Evolutionary conservation across 2,329 filamentous ascomycete species (phyloP).

Genomic region (Lachnellula subtilissima): DNA sequence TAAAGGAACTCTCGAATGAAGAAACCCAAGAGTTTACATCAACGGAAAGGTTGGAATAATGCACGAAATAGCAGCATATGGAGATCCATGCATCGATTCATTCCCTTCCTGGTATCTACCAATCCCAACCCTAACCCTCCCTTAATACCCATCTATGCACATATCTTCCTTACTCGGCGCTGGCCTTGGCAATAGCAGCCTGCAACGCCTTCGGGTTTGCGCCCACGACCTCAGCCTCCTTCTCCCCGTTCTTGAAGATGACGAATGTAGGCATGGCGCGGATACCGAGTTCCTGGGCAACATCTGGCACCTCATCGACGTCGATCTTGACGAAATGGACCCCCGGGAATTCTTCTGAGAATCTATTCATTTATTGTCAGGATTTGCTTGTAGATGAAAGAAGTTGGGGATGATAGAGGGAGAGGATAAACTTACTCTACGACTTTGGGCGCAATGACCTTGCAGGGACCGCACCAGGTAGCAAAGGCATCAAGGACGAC

Average conservation of each 20-base stretch:
- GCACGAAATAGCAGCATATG: background rate
- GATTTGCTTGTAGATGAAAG: background rate
- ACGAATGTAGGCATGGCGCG: conserved; percentile 92
- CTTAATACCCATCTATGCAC: background rate
- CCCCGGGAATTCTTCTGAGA: conserved; percentile 53
- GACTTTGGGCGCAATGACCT: conserved; percentile 75
- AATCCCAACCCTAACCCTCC: background rate
- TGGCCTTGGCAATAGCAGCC: conserved; percentile 24
- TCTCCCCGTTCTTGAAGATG: conserved; percentile 75
- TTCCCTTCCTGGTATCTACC: background rate
- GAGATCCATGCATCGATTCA: background rate
- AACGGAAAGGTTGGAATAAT: too few species aligned
- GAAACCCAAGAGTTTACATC: too few species aligned
- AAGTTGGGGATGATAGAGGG: conserved; percentile 6
- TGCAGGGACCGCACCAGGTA: conserved; percentile 93
- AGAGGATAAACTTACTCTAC: conserved; percentile 48
- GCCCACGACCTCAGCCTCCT: conserved; percentile 69
- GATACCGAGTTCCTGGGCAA: conserved; percentile 73
- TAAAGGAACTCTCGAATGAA: too few species aligned
- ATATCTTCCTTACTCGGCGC: background rate
- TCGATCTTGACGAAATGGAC: conserved; percentile 85
- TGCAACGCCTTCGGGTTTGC: conserved; percentile 70
- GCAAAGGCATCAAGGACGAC: conserved; percentile 86
- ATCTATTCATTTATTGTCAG: conserved; percentile 38
- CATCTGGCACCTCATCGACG: conserved; percentile 73